Conservation (phyloP, 805 yeast species). For the Starmera amethionina region DNA sequence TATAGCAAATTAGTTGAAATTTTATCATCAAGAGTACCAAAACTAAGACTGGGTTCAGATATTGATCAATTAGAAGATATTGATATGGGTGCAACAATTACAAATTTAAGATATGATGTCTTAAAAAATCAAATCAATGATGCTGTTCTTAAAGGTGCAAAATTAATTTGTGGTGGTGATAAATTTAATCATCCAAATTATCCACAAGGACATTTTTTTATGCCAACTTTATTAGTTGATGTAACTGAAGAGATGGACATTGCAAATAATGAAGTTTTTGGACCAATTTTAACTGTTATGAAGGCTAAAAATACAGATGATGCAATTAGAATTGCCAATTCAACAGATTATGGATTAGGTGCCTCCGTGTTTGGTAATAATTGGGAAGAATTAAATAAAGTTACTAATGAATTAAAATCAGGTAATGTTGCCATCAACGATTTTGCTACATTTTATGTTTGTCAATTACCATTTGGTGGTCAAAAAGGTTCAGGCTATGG, state of each 20-base stretch:
- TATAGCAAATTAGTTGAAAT: conserved; percentile 55
- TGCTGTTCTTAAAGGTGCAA: conserved; percentile 79
- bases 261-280: conserved; percentile 89
- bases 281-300: conserved; percentile 79
- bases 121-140: conserved; percentile 59
- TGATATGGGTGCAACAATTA: conserved; percentile 95
- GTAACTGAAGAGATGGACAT: conserved; percentile 70
- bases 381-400: conserved; percentile 44
- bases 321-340: conserved; percentile 71
- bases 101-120: conserved; percentile 59
- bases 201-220: conserved; percentile 91
- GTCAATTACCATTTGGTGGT: conserved; percentile 98
- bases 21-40: conserved; percentile 46
- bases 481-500: conserved; percentile 90
- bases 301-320: conserved; percentile 56
- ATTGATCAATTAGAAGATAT: conserved; percentile 85
- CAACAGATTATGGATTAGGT: conserved; percentile 85
- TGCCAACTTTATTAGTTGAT: conserved; percentile 80
- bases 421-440: conserved; percentile 97
- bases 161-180: conserved; percentile 70
- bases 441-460: conserved; percentile 92
- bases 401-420: conserved; percentile 55
- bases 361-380: conserved; percentile 77
- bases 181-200: conserved; percentile 80
- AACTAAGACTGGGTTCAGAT: conserved; percentile 76